A percentile compares a stretch with the other conserved stretches of the same genome.
phyloP scores from a whole-genome alignment of 148 eudicot species.

The Diospyros kaki region DNA sequence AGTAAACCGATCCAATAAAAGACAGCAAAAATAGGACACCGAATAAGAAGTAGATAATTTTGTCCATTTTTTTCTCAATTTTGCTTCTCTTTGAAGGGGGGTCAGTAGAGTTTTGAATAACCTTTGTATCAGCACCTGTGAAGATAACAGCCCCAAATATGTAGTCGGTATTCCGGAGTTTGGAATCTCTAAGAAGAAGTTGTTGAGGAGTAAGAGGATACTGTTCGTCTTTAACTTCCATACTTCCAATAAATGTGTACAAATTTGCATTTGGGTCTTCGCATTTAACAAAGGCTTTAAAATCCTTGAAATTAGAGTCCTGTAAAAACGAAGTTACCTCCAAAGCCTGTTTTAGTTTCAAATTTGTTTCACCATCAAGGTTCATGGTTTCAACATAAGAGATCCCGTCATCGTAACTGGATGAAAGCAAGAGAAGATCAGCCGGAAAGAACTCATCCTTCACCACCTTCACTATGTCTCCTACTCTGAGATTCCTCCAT shows the following conservation, averaged over 20 bases:
- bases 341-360: slow-evolving; percentile 78
- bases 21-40: slow-evolving; percentile 47
- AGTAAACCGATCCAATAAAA: slow-evolving; percentile 67
- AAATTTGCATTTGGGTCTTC: slow-evolving; percentile 95
- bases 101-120: slow-evolving; percentile 76
- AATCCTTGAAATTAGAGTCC: slow-evolving; percentile 42
- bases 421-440: slow-evolving; percentile 79
- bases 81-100: slow-evolving; percentile 93
- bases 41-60: slow-evolving; percentile 64
- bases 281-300: slow-evolving; percentile 59
- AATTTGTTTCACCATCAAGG: slow-evolving; percentile 94
- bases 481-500: slow-evolving; percentile 77
- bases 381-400: slow-evolving; percentile 98
- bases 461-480: slow-evolving; percentile 76
- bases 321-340: slow-evolving; percentile 54
- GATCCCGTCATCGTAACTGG: slow-evolving; percentile 78
- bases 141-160: slow-evolving; percentile 79
- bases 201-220: slow-evolving; percentile 77
- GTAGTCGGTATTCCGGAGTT: slow-evolving; percentile 79
- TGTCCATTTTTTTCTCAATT: slow-evolving; percentile 82
- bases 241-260: slow-evolving; percentile 72
- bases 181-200: slow-evolving; percentile 76
- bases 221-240: slow-evolving; percentile 63
- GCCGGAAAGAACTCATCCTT: slow-evolving; percentile 92
- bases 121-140: slow-evolving; percentile 90